phyloP scores from a whole-genome alignment of 139 green algal genomes.

The Coelastrella sp. region DNA sequence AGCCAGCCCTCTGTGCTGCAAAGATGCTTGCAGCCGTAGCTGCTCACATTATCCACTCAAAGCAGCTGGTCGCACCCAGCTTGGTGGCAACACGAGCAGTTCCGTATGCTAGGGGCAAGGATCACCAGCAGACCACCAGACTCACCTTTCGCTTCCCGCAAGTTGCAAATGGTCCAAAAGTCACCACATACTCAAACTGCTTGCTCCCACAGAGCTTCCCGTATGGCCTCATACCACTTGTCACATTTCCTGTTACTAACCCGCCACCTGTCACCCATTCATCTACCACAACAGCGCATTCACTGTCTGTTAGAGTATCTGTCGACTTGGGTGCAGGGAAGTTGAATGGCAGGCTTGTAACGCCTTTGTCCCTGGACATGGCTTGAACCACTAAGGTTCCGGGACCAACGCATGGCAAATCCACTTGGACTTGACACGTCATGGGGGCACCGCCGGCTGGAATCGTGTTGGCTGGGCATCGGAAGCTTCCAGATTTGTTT shows the following conservation, averaged over 20 bases:
- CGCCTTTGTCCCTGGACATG: neutral
- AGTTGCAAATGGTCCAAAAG: slow-evolving; percentile 23
- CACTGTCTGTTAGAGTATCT: neutral
- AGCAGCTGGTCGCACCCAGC: too few species aligned
- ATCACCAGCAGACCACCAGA: too few species aligned
- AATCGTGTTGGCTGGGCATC: slow-evolving; percentile 10
- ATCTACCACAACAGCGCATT: slow-evolving; percentile 34
- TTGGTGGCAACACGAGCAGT: too few species aligned
- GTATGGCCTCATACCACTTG: slow-evolving; percentile 7
- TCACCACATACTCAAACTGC: slow-evolving; percentile 30
- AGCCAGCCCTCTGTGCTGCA: too few species aligned
- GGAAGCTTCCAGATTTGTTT: slow-evolving; percentile 19
- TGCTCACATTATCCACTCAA: too few species aligned
- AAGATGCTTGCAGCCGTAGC: too few species aligned
- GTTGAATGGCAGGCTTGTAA: slow-evolving; percentile 11
- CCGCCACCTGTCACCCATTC: neutral
- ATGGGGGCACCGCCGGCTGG: slow-evolving; percentile 30
- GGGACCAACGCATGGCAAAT: neutral
- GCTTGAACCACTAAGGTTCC: neutral
- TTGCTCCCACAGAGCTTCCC: slow-evolving; percentile 42
- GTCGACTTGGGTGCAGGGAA: slow-evolving; percentile 29
- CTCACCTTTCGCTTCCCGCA: slow-evolving; percentile 45
- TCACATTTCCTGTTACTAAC: slow-evolving; percentile 15
- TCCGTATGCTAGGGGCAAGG: too few species aligned
- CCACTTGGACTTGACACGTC: slow-evolving; percentile 4